Evolutionary conservation across 2,329 filamentous ascomycete genomes (phyloP).

Genomic region (Albifimbria verrucaria): DNA sequence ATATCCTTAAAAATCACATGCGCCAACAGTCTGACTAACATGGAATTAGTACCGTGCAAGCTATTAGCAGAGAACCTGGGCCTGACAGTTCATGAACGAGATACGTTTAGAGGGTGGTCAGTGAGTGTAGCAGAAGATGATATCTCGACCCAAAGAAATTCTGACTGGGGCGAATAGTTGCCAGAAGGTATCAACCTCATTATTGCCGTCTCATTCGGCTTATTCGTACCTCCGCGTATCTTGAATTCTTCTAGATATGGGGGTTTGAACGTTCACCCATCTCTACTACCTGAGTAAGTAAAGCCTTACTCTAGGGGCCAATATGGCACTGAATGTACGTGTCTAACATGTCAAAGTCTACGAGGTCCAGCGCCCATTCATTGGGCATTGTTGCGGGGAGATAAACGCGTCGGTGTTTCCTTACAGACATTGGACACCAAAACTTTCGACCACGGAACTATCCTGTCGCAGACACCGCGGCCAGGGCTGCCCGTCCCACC

Average conservation of each 20-base stretch:
- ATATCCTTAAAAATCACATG: not conserved
- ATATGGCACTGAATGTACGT: not conserved
- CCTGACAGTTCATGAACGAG: conserved; percentile 68
- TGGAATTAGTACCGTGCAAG: conserved; percentile 66
- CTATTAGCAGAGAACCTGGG: conserved; percentile 58
- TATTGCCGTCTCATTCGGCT: conserved; percentile 89
- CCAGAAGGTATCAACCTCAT: conserved; percentile 69
- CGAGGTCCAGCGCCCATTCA: conserved; percentile 85
- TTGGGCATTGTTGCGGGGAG: conserved; percentile 68
- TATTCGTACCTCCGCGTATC: conserved; percentile 78
- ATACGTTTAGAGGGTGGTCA: conserved; percentile 81
- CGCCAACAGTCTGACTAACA: not conserved
- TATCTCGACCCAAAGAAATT: not conserved
- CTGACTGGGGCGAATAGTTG: conserved; percentile 37
- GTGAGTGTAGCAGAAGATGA: conserved; percentile 39
- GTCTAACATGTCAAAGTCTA: conserved; percentile 49
- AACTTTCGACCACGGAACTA: conserved; percentile 73
- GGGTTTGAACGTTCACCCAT: conserved; percentile 91
- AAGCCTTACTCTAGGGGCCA: not conserved
- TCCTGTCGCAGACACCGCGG: conserved; percentile 66
- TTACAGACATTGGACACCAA: conserved; percentile 80
- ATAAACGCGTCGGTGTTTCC: conserved; percentile 67
- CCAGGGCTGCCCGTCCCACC: conserved; percentile 53
- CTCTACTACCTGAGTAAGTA: conserved; percentile 74
- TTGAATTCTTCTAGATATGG: conserved; percentile 71